phyloP scores from a whole-genome alignment of 2,329 filamentous ascomycete species.

The Sporothrix curviconia region DNA sequence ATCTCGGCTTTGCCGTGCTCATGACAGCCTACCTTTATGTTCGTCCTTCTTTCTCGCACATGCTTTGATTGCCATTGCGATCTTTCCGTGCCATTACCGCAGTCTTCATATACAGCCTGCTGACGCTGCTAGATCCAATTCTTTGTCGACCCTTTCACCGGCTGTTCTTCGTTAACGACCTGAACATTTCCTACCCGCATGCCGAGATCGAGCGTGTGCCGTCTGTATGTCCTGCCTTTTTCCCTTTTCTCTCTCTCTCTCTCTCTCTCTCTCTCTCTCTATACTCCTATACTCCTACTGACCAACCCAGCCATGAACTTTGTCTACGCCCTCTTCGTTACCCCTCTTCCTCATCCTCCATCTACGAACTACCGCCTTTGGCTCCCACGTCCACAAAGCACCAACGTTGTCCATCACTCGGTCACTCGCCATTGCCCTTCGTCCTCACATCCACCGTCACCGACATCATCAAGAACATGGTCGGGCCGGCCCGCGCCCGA shows the following conservation, averaged over 20 bases:
- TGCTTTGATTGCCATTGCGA: no score
- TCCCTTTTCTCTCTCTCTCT: neutral
- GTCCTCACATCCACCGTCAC: constrained; percentile 77
- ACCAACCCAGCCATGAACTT: constrained; percentile 60
- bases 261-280: neutral
- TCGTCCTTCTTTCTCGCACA: constrained; percentile 21
- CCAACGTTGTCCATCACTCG: constrained; percentile 78
- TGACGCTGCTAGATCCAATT: constrained; percentile 49
- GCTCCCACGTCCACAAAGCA: constrained; percentile 68
- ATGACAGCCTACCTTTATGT: constrained; percentile 60
- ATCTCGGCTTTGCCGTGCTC: constrained; percentile 70
- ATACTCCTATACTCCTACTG: neutral
- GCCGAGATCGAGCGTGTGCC: constrained; percentile 77
- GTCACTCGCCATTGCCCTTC: constrained; percentile 69
- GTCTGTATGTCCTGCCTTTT: neutral
- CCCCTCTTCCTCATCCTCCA: constrained; percentile 61
- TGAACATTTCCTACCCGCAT: constrained; percentile 78
- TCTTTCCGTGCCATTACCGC: no score
- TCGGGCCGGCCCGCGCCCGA: constrained; percentile 60
- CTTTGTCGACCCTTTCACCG: constrained; percentile 83
- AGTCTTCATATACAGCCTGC: neutral
- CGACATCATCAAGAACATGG: constrained; percentile 83
- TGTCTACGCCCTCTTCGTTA: constrained; percentile 66
- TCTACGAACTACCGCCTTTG: constrained; percentile 57
- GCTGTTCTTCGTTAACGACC: constrained; percentile 85